Evolutionary conservation across 352 stramenopile species (phyloP).

Genomic region (Lagenidium sp.): DNA sequence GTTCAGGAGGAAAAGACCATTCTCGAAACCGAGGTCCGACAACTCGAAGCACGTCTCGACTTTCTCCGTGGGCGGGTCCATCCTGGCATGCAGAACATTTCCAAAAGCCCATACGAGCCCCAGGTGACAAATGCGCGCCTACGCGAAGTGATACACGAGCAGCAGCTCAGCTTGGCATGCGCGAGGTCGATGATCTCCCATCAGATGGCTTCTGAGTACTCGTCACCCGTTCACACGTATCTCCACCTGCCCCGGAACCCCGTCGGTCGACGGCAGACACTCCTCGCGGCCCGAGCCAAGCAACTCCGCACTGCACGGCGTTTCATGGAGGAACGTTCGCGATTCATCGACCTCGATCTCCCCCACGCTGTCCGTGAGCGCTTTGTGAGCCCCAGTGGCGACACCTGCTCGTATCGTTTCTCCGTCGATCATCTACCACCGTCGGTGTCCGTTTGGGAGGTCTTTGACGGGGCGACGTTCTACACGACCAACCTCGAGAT

Average conservation of each 20-base stretch:
- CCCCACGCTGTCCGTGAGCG: constrained; percentile 25
- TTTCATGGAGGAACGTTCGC: constrained; percentile 34
- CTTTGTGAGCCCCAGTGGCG: constrained; percentile 28
- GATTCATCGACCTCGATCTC: constrained; percentile 24
- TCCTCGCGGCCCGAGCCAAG: constrained; percentile 21
- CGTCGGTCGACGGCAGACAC: constrained; percentile 14
- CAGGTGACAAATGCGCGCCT: too few relatives aligned
- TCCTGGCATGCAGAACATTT: too few relatives aligned
- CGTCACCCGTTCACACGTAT: constrained; percentile 15
- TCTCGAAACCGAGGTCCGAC: constrained; percentile 6
- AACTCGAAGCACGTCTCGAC: constrained; percentile 6
- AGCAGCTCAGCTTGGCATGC: constrained; percentile 24
- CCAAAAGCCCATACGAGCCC: too few relatives aligned
- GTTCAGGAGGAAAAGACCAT: constrained; percentile 10
- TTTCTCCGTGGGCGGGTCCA: constrained; percentile 11
- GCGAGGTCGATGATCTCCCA: constrained; percentile 22
- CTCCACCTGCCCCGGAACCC: constrained; percentile 30
- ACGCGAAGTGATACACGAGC: constrained; percentile 15
- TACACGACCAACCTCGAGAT: constrained; percentile 14
- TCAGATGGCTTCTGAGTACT: constrained; percentile 9
- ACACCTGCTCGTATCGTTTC: constrained; percentile 34
- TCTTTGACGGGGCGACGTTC: constrained; percentile 9
- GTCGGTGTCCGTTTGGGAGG: not conserved
- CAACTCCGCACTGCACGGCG: constrained; percentile 28
- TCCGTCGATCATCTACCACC: constrained; percentile 7